Percentiles rank a stretch among this genome's conserved stretches.
These are phyloP conservation scores for Angomonas ambiguus DNA, from an alignment of 208 protist genomes.

Conservation along the genomic window DNA sequence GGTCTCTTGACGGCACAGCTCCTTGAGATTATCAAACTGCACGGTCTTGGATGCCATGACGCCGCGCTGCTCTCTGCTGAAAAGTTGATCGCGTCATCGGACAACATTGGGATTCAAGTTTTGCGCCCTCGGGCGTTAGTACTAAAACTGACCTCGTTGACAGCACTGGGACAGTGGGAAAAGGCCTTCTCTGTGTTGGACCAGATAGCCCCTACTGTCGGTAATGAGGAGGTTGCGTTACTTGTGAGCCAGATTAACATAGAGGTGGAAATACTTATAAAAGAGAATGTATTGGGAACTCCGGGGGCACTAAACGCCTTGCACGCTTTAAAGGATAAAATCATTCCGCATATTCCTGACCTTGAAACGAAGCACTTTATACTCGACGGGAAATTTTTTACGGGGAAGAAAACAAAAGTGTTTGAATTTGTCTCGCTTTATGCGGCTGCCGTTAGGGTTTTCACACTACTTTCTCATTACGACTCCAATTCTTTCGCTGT, in stretches of 20 bases:
- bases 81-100: conserved; percentile 23
- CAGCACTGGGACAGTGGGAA: neutral
- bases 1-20: conserved; percentile 57
- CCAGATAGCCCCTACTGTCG: neutral
- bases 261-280: neutral
- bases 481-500: no score
- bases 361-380: no score
- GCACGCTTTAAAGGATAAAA: neutral
- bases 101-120: conserved; percentile 36
- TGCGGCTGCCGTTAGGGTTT: no score
- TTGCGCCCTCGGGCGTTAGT: conserved; percentile 15
- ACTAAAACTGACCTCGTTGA: neutral
- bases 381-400: no score
- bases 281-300: neutral
- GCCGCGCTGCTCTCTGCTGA: conserved; percentile 24
- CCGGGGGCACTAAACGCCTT: neutral
- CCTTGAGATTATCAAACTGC: conserved; percentile 38
- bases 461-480: no score
- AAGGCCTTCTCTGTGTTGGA: neutral
- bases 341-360: neutral
- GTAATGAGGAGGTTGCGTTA: neutral
- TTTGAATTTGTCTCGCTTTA: no score
- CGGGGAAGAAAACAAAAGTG: no score
- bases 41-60: conserved; percentile 28
- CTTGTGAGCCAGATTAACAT: neutral